Conservation (phyloP, 805 yeast species). For the Starmerella kuoi region DNA sequence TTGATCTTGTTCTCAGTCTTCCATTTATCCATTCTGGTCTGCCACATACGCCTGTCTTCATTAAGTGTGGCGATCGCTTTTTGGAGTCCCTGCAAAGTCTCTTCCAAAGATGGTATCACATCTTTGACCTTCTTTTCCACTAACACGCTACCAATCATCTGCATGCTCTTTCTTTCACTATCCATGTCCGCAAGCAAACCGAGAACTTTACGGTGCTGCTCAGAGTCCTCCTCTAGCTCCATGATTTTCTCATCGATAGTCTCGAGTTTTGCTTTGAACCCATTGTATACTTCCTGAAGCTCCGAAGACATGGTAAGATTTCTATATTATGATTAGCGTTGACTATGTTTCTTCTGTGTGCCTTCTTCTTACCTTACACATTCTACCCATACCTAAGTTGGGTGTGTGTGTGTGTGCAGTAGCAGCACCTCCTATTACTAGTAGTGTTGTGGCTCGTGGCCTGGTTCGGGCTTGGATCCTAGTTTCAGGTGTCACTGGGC, state of each 20-base stretch:
- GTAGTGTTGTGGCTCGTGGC: too few species aligned
- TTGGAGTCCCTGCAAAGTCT: slow-evolving; percentile 41
- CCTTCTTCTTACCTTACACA: too few species aligned
- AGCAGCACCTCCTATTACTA: too few species aligned
- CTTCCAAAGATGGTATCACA: slow-evolving; percentile 49
- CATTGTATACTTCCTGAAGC: slow-evolving; percentile 33
- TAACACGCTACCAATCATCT: slow-evolving; percentile 89
- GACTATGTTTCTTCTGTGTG: too few species aligned
- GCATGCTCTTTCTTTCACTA: slow-evolving; percentile 60
- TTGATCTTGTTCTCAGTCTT: slow-evolving; percentile 40
- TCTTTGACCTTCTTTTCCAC: slow-evolving; percentile 74
- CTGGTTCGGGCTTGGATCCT: too few species aligned
- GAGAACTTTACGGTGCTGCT: slow-evolving; percentile 43
- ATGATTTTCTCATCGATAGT: slow-evolving; percentile 30
- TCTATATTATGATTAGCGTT: too few species aligned
- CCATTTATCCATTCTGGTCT: slow-evolving; percentile 38
- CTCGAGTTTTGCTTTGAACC: slow-evolving; percentile 29
- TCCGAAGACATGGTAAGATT: neutral
- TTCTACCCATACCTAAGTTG: too few species aligned
- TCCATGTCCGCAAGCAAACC: slow-evolving; percentile 44
- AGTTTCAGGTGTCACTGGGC: too few species aligned
- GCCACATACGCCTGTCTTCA: slow-evolving; percentile 33
- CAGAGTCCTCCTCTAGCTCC: slow-evolving; percentile 33
- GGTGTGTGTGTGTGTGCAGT: too few species aligned
- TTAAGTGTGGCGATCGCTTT: slow-evolving; percentile 32